phyloP scores from a whole-genome alignment of 352 stramenopile species.

The Phytophthora rubi region DNA sequence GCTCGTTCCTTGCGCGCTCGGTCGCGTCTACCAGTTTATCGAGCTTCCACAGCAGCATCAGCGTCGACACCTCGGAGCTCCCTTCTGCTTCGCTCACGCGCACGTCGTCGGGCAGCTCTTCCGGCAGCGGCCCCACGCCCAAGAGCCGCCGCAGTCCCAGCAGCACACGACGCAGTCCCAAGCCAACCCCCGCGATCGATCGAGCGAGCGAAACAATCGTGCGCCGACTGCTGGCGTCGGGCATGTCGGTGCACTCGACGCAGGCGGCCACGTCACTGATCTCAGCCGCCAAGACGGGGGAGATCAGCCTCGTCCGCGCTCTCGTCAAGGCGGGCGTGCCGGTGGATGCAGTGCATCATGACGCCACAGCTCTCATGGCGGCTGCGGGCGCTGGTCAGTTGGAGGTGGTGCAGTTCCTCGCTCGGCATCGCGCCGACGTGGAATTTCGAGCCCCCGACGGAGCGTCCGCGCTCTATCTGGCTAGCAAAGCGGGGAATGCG shows the following conservation, averaged over 20 bases:
- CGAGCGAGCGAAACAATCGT: slow-evolving; percentile 26
- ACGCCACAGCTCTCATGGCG: slow-evolving; percentile 90
- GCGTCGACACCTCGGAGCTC: slow-evolving; percentile 5
- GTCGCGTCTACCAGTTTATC: slow-evolving; percentile 3
- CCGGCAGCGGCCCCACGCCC: slow-evolving; percentile 9
- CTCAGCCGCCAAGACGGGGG: slow-evolving; percentile 23
- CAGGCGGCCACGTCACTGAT: slow-evolving; percentile 25
- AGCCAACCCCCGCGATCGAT: slow-evolving; percentile 2
- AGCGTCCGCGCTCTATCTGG: slow-evolving; percentile 27
- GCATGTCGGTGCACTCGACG: slow-evolving; percentile 30
- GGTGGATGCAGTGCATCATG: slow-evolving; percentile 47
- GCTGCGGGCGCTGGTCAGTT: slow-evolving; percentile 88
- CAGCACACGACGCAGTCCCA: slow-evolving; percentile 6
- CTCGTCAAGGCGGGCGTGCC: slow-evolving; percentile 32
- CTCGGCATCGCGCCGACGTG: slow-evolving; percentile 43
- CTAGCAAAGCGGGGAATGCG: slow-evolving; percentile 15
- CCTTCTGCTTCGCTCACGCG: neutral
- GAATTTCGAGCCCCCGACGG: slow-evolving; percentile 28
- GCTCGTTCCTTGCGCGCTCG: slow-evolving; percentile 21
- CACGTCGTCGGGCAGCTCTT: slow-evolving; percentile 11
- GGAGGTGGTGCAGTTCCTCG: slow-evolving; percentile 70
- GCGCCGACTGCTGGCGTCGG: slow-evolving; percentile 15
- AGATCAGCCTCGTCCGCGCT: slow-evolving; percentile 26
- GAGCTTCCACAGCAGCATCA: slow-evolving; percentile 9
- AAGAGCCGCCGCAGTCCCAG: slow-evolving; percentile 1